phyloP scores from a whole-genome alignment of 257 asterid species.

The Asclepias syriaca region DNA sequence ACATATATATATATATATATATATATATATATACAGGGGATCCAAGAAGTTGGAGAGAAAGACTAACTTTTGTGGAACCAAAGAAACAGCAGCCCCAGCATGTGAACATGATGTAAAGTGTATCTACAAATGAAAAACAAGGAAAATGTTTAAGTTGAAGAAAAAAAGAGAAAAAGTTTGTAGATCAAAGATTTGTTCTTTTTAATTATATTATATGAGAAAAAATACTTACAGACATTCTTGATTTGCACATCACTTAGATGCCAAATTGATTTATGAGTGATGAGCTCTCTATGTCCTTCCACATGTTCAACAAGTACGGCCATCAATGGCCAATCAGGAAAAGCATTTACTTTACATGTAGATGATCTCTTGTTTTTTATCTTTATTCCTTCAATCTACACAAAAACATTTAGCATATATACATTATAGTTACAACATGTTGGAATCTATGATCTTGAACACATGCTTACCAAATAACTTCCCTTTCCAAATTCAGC shows the following conservation, averaged over 20 bases:
- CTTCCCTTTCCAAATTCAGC: slow-evolving; percentile 30
- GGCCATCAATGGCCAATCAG: slow-evolving; percentile 89
- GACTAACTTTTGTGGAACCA: slow-evolving; percentile 57
- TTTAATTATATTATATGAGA: too few relatives aligned
- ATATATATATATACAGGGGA: too few relatives aligned
- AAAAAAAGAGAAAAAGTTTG: neutral
- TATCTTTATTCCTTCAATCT: slow-evolving; percentile 31
- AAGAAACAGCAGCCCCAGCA: slow-evolving; percentile 90
- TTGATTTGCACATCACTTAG: slow-evolving; percentile 75
- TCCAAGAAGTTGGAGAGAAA: neutral
- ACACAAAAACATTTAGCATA: neutral
- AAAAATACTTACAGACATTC: slow-evolving; percentile 53
- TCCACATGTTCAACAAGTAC: slow-evolving; percentile 72
- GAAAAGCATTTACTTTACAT: slow-evolving; percentile 43
- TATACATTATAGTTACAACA: too few relatives aligned
- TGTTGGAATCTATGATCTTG: neutral
- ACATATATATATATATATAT: too few relatives aligned
- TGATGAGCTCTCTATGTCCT: slow-evolving; percentile 76
- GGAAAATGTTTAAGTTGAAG: neutral
- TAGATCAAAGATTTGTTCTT: neutral
- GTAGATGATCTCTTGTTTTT: slow-evolving; percentile 20
- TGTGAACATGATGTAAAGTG: slow-evolving; percentile 79
- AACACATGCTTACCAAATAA: slow-evolving; percentile 31
- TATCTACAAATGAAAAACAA: slow-evolving; percentile 30
- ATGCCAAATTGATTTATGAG: slow-evolving; percentile 90